Percentiles rank a stretch among this genome's conserved stretches.
Evolutionary conservation across 345 rosid species (phyloP).

Genomic region (Melaleuca alternifolia): DNA sequence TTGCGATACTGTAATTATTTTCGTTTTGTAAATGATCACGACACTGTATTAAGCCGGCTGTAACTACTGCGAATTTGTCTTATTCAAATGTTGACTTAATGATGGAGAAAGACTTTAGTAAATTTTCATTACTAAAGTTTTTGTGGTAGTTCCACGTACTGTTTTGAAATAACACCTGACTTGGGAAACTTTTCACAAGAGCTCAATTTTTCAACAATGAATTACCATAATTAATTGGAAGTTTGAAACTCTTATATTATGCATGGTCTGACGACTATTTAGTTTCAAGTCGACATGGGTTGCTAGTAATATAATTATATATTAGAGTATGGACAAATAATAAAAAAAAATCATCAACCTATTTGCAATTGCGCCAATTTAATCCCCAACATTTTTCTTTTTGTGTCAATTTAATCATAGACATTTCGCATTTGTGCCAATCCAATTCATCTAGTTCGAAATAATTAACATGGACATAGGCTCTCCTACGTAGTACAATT

Average conservation of each 20-base stretch:
- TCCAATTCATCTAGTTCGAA: too few relatives aligned
- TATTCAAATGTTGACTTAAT: neutral
- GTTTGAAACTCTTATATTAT: neutral
- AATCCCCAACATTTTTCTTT: too few relatives aligned
- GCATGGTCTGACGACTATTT: neutral
- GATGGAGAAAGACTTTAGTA: neutral
- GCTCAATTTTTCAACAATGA: neutral
- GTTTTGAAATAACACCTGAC: neutral
- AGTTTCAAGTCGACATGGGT: neutral
- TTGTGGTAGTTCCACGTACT: neutral
- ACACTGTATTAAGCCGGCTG: neutral
- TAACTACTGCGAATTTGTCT: neutral
- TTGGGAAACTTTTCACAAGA: neutral
- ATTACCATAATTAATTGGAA: neutral
- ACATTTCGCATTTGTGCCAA: too few relatives aligned
- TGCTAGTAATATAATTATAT: neutral
- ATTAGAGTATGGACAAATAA: too few relatives aligned
- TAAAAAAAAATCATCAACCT: too few relatives aligned
- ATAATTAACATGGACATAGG: too few relatives aligned
- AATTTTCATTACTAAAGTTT: neutral
- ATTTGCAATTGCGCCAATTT: too few relatives aligned
- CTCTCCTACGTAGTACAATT: too few relatives aligned
- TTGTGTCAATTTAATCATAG: too few relatives aligned
- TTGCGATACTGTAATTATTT: too few relatives aligned
- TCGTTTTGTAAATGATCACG: too few relatives aligned